phyloP scores from a whole-genome alignment of 2,329 filamentous ascomycete genomes.

The Venturia effusa region DNA sequence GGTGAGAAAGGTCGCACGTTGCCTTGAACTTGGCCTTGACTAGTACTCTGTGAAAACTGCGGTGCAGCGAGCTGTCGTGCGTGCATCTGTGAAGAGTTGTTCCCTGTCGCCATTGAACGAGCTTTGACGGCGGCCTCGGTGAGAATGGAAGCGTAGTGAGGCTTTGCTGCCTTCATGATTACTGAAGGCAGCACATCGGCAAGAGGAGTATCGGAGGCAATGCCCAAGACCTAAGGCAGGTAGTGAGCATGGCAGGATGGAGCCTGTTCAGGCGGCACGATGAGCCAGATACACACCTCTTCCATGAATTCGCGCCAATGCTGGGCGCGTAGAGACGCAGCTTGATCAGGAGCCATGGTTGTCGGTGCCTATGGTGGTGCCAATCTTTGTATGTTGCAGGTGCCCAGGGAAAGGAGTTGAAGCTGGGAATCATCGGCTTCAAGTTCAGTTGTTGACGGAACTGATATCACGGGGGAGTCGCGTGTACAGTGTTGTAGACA shows the following conservation, averaged over 20 bases:
- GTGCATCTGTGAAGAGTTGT: background rate
- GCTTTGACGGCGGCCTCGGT: slow-evolving; percentile 3
- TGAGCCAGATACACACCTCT: background rate
- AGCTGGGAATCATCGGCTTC: no score
- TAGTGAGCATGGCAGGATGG: no score
- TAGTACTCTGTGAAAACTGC: background rate
- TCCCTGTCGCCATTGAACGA: background rate
- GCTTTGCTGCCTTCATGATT: slow-evolving; percentile 4
- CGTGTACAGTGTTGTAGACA: no score
- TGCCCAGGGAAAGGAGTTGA: no score
- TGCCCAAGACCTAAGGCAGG: background rate
- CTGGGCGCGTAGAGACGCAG: background rate
- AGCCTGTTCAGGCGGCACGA: background rate
- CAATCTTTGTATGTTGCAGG: background rate
- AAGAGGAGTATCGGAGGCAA: background rate
- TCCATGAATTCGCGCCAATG: slow-evolving; percentile 5
- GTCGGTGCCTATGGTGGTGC: no score
- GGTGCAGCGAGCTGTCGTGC: background rate
- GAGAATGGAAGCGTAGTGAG: slow-evolving; percentile 1
- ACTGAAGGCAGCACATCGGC: slow-evolving; percentile 2
- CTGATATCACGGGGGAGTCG: no score
- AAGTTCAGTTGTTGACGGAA: no score
- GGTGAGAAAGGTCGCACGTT: background rate
- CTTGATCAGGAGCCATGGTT: background rate
- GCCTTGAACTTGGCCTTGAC: background rate